phyloP scores from a whole-genome alignment of 192 early-diverging fungal species.

The Phlyctochytrium bullatum region DNA sequence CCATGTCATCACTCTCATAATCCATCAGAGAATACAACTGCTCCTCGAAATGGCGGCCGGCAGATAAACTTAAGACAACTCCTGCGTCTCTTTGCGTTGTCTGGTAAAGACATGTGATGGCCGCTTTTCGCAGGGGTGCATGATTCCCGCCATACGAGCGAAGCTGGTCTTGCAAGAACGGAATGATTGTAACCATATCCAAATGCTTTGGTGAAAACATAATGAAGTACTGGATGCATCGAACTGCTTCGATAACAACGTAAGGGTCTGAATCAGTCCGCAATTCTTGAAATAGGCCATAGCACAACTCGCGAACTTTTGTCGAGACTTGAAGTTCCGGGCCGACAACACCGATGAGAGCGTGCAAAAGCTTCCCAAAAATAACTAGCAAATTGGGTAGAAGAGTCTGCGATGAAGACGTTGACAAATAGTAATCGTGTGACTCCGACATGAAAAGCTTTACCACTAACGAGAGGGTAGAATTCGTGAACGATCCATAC shows the following conservation, averaged over 20 bases:
- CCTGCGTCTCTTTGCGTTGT: constrained; percentile 74
- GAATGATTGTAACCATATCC: constrained; percentile 63
- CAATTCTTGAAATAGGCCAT: constrained; percentile 76
- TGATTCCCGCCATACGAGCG: constrained; percentile 20
- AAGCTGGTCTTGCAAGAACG: constrained; percentile 74
- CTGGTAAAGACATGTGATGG: constrained; percentile 84
- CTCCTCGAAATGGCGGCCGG: constrained; percentile 63
- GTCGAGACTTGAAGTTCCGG: constrained; percentile 81
- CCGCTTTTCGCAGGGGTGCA: constrained; percentile 65
- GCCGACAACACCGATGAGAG: constrained; percentile 83
- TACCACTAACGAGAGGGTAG: constrained; percentile 81
- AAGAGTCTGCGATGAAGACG: constrained; percentile 79
- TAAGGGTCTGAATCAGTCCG: constrained; percentile 71
- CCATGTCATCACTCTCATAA: constrained; percentile 64
- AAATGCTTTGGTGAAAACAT: constrained; percentile 82
- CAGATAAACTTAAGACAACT: constrained; percentile 62
- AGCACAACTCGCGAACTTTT: constrained; percentile 74
- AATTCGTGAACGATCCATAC: constrained; percentile 87
- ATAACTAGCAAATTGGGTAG: constrained; percentile 63
- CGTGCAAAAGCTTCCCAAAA: constrained; percentile 82
- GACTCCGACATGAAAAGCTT: constrained; percentile 86
- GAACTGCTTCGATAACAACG: constrained; percentile 79
- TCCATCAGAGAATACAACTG: constrained; percentile 80
- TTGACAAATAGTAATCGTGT: constrained; percentile 78
- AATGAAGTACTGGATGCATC: constrained; percentile 84